Evolutionary conservation across 805 yeast species (phyloP).

Genomic region (Candida sithepensis): DNA sequence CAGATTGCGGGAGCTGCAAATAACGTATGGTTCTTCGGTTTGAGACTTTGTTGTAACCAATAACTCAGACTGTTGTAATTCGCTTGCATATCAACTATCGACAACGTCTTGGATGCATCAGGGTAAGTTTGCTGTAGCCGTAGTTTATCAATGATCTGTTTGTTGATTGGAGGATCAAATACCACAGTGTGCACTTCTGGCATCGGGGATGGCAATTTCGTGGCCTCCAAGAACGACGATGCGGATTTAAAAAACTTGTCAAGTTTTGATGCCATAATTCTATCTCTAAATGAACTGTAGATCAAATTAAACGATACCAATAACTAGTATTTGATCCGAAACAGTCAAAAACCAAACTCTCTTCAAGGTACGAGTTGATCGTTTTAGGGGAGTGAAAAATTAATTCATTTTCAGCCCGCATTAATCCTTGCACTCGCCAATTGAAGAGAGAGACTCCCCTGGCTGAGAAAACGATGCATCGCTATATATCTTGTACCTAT

Average conservation of each 20-base stretch:
- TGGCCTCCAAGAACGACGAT: not conserved
- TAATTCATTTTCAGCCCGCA: no score
- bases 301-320: no score
- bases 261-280: not conserved
- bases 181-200: conserved; percentile 5
- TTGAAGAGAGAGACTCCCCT: no score
- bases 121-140: conserved; percentile 35
- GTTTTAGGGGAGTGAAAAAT: no score
- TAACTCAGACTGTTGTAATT: conserved; percentile 60
- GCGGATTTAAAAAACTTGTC: not conserved
- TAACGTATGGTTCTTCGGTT: conserved; percentile 62
- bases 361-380: no score
- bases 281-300: no score
- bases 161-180: conserved; percentile 17
- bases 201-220: not conserved
- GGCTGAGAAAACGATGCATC: no score
- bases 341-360: no score
- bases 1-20: conserved; percentile 30
- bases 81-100: conserved; percentile 58
- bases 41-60: conserved; percentile 53
- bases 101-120: conserved; percentile 34
- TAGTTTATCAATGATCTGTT: conserved; percentile 43
- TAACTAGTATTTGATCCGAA: no score
- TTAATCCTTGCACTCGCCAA: no score
- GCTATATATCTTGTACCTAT: no score